Base-by-base conservation (phyloP, 169 alveolate genomes). In the Plasmodium gallinaceum region DNA sequence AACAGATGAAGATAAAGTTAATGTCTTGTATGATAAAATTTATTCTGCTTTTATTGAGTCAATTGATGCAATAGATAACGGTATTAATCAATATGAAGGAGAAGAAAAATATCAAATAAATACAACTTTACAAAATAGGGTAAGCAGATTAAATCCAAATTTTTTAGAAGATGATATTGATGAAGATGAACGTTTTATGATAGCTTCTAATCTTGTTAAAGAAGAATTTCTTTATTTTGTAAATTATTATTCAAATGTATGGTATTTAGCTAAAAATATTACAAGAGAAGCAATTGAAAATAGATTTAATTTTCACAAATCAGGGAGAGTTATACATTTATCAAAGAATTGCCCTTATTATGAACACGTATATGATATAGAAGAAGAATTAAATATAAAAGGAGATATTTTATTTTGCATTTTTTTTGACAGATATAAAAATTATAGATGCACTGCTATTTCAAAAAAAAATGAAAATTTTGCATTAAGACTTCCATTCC, bases 61-160 rank as follows among this genome's bases (percentile, higher is more conserved):
- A 9, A 90, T 97, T 5, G 99, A 97, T 88, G 99, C 98, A 4
- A 65, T 93, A 37, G 99, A 97, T 92, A 97, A 96, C 88, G 99
- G 99, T 14, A 95, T 97, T 12, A 92, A 89, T 60, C 87, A 94
- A 52, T 88, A 93, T 4, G 97, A 94, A 66, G 93, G 94, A 18
- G 90, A 78, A 18, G 91, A 95, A 14, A 91, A 90, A 88, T 97
- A 96, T 93, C 83, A 87, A 37, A 92, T 92, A 52, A 61, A 68
- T 43, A 96, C 98, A 0, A 87, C 92, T 37, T 87, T 96, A 73
- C 69, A 94, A 46, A 18, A 86, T 46, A 87, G 98, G 61, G 95
- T 97, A 18, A 93, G 90, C 26, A 88, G 98, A 52, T 93, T 95
- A 62, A 96, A 96, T 83, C 98, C 98, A 5, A 94, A 94, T 37